A percentile compares a stretch with the other conserved stretches of the same genome.
Conservation (phyloP, 306 rosid genomes). For the Delonix regia region DNA sequence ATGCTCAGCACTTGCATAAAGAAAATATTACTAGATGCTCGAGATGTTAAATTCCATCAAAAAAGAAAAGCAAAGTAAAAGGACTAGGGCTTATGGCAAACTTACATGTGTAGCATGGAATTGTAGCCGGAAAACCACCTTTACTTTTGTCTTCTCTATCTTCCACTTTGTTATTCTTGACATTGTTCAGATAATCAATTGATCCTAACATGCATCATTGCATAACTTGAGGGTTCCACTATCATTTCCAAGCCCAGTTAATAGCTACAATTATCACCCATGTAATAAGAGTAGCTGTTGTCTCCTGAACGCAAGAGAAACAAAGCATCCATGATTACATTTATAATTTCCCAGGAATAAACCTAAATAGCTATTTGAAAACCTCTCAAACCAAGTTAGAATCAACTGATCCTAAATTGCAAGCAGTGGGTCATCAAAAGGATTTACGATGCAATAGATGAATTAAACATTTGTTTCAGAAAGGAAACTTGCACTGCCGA, state of each 20-base stretch:
- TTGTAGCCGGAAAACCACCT: slow-evolving; percentile 97
- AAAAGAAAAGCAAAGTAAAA: not conserved
- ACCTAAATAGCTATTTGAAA: slow-evolving; percentile 24
- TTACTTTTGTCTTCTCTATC: slow-evolving; percentile 96
- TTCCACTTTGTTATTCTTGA: slow-evolving; percentile 92
- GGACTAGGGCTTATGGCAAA: slow-evolving; percentile 29
- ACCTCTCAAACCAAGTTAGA: slow-evolving; percentile 27
- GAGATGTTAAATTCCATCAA: slow-evolving; percentile 30
- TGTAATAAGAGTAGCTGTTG: slow-evolving; percentile 7
- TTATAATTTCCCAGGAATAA: slow-evolving; percentile 16
- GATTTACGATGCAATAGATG: slow-evolving; percentile 19
- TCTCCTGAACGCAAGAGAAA: slow-evolving; percentile 38
- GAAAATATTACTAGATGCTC: slow-evolving; percentile 23
- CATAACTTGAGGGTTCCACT: slow-evolving; percentile 39
- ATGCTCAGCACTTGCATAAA: slow-evolving; percentile 40
- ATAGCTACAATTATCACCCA: slow-evolving; percentile 13
- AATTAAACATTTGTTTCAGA: not conserved
- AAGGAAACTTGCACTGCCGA: slow-evolving; percentile 18
- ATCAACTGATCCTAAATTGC: slow-evolving; percentile 34
- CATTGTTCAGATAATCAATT: slow-evolving; percentile 60
- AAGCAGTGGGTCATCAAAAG: not conserved
- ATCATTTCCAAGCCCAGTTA: slow-evolving; percentile 39
- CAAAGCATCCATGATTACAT: slow-evolving; percentile 29
- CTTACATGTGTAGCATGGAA: slow-evolving; percentile 98
- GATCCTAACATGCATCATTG: slow-evolving; percentile 43